Evolutionary conservation across 495 filamentous ascomycete species (phyloP).

Genomic region (Xylaria palmicola): DNA sequence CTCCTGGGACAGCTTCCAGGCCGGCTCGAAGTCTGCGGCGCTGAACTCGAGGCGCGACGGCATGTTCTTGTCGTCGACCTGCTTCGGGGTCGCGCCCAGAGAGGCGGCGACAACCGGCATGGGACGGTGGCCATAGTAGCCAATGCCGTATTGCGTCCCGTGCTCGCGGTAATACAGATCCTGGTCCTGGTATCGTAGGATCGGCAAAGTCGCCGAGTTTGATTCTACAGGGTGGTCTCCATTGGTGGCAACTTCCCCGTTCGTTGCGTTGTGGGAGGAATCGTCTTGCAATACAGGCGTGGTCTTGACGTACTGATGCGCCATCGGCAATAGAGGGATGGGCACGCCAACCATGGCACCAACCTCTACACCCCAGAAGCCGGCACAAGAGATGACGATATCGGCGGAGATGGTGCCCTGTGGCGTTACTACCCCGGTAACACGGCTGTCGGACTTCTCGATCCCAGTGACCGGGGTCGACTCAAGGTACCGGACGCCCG

Average conservation of each 20-base stretch:
- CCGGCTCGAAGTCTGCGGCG: constrained; percentile 47
- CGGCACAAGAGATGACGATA: constrained; percentile 51
- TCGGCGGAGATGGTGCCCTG: constrained; percentile 44
- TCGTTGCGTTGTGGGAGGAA: constrained; percentile 24
- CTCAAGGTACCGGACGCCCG: constrained; percentile 48
- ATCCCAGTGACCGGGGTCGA: constrained; percentile 49
- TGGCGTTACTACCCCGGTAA: constrained; percentile 47
- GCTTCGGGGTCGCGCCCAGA: constrained; percentile 39
- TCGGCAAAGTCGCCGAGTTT: constrained; percentile 39
- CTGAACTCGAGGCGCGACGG: constrained; percentile 52
- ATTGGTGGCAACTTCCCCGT: neutral
- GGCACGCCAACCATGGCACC: constrained; percentile 50
- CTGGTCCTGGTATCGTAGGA: constrained; percentile 52
- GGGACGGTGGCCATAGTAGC: constrained; percentile 53
- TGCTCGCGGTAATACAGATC: constrained; percentile 56
- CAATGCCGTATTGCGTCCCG: constrained; percentile 52
- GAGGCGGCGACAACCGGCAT: constrained; percentile 49
- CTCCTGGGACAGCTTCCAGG: constrained; percentile 45
- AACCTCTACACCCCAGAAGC: constrained; percentile 55
- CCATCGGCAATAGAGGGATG: constrained; percentile 50
- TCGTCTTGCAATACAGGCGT: constrained; percentile 36
- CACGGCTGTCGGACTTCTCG: constrained; percentile 29
- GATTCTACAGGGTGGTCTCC: neutral
- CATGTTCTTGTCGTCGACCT: constrained; percentile 54
- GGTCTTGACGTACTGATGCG: constrained; percentile 54